Base-by-base conservation (phyloP, 1,284 basidiomycete species). In the Amylostereum chailletii region DNA sequence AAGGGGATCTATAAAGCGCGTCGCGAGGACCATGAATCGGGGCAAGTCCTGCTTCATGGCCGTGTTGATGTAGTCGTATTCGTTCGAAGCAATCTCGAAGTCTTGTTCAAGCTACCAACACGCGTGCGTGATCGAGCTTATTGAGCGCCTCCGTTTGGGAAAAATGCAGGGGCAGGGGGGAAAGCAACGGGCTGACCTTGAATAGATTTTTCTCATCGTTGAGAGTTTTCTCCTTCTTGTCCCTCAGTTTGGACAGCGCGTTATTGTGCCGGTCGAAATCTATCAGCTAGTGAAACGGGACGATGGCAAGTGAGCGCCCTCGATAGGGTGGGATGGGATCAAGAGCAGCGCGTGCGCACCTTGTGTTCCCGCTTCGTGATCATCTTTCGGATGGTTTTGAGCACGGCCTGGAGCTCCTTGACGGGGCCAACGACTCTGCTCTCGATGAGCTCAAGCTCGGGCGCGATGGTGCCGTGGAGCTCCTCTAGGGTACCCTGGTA, bases 221-320 rank as follows among this genome's bases (percentile, higher is more conserved):
- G 54, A 96, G 68, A 26, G 86, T 84, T 70, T 96, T 96, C 62
- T 96, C 91, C 71, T 97, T 96, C 80, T 99, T 99, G 64, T 97
- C 93, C 49, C 94, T 75, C 51, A 98, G 75, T 70, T 99, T 99
- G 51, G 85, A 93, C 59, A 96, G 74, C 26, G 92, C 88, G 65
- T 97, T 98, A 69, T 97, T 98, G 76, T 83, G 90, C 42, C 96
- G 86, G 70, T 99, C 96, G 59, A 86, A 99, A 68, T 99, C 96
- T 42, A 90, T 72, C 46, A 98, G 77, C 86, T 91, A 53, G 33
- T 40, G 29, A 34, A 27, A 41, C n/a, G 32, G 33, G 11, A 30
- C 7, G 29, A 40, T 7, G 19, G 11, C 4, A 36, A 8, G 39
- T 9, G 9, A 26, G 30, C n/a, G 26, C 40, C 10, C 34, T 31